Conservation (phyloP, 495 filamentous ascomycete genomes). For the Durotheca rogersii region DNA sequence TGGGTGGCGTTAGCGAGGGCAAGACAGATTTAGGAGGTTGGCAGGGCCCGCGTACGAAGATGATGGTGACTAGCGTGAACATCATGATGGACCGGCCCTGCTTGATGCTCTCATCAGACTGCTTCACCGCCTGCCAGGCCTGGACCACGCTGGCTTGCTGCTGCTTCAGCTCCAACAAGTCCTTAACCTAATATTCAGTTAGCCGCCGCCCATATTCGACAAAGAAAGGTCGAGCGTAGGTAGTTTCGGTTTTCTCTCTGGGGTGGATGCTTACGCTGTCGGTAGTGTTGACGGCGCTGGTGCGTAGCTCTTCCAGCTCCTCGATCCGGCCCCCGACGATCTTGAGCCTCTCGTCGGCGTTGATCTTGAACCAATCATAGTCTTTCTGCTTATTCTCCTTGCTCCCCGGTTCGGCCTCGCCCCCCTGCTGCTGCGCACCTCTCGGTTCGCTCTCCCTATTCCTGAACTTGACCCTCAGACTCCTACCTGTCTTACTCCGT, state of each 20-base stretch:
- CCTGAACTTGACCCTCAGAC: conserved; percentile 1
- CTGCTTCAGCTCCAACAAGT: conserved; percentile 60
- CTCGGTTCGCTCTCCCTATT: neutral
- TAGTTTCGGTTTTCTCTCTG: neutral
- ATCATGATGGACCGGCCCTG: conserved; percentile 63
- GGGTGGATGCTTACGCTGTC: conserved; percentile 22
- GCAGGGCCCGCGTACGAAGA: conserved; percentile 43
- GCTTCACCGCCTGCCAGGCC: conserved; percentile 55
- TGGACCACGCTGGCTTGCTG: conserved; percentile 64
- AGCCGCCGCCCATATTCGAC: conserved; percentile 8
- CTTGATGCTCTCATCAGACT: conserved; percentile 57
- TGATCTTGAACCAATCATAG: conserved; percentile 32
- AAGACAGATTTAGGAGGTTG: neutral
- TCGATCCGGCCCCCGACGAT: conserved; percentile 24
- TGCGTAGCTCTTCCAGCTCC: conserved; percentile 33
- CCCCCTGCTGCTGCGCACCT: conserved; percentile 1
- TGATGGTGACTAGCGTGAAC: conserved; percentile 64
- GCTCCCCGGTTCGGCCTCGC: neutral
- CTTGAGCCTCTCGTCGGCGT: conserved; percentile 25
- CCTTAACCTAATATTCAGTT: conserved; percentile 36
- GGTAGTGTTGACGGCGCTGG: conserved; percentile 29
- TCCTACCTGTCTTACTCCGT: neutral
- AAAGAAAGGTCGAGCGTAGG: conserved; percentile 2
- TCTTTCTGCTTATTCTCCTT: conserved; percentile 12
- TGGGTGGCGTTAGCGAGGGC: conserved; percentile 2